Evolutionary conservation across 2,329 filamentous ascomycete genomes (phyloP).

Genomic region (Apiospora phragmitis): DNA sequence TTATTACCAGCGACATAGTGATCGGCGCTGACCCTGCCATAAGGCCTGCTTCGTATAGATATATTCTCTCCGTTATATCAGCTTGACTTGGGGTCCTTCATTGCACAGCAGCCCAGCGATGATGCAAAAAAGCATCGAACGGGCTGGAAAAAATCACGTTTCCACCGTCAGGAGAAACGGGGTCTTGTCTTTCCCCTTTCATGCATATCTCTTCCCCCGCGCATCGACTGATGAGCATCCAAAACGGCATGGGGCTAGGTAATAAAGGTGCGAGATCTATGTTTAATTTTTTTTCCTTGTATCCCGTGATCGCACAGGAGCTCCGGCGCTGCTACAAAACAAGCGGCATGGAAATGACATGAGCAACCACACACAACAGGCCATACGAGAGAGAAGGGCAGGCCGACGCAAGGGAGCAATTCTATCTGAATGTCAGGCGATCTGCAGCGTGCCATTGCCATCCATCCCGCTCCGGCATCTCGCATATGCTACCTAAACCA

Average conservation of each 20-base stretch:
- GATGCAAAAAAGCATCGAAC: background rate
- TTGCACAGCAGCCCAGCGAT: background rate
- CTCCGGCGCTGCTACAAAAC: background rate
- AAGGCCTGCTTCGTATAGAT: background rate
- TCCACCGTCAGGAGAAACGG: background rate
- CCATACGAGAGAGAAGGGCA: background rate
- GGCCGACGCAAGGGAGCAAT: background rate
- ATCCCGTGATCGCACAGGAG: background rate
- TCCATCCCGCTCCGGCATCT: background rate
- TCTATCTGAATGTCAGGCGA: background rate
- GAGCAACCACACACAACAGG: background rate
- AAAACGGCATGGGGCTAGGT: slow-evolving; percentile 4
- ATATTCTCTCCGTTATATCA: background rate
- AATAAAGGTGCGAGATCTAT: slow-evolving; percentile 1
- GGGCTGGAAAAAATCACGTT: slow-evolving; percentile 1
- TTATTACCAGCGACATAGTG: background rate
- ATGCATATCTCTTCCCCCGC: background rate
- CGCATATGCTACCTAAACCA: background rate
- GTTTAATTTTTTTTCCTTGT: slow-evolving; percentile 4
- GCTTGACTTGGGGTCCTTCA: background rate
- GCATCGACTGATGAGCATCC: background rate
- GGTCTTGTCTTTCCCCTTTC: background rate
- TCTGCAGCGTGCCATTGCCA: slow-evolving; percentile 3
- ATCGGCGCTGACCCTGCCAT: background rate
- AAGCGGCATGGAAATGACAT: background rate